Percentiles rank a stretch among this genome's conserved stretches.
phyloP scores from a whole-genome alignment of 2,329 filamentous ascomycete species.

The Clonostachys byssicola region DNA sequence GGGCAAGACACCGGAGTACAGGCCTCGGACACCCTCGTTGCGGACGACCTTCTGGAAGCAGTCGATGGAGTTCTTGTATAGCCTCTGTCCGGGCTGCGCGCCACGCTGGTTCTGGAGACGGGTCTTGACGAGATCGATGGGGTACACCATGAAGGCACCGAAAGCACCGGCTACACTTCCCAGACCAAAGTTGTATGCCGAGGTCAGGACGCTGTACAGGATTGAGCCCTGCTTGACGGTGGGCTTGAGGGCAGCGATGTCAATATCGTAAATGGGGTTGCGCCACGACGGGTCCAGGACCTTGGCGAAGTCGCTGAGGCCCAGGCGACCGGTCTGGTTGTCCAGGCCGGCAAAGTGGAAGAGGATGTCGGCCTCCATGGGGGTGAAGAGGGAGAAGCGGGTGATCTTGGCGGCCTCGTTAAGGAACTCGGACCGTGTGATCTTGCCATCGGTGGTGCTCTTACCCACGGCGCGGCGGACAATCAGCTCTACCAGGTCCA shows the following conservation, averaged over 20 bases:
- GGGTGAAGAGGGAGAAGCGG: conserved; percentile 92
- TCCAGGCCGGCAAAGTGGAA: conserved; percentile 97
- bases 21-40: conserved; percentile 83
- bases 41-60: conserved; percentile 89
- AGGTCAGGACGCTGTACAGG: conserved; percentile 59
- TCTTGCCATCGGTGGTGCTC: conserved; percentile 87
- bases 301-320: conserved; percentile 83
- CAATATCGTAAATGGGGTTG: conserved; percentile 47
- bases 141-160: conserved; percentile 98
- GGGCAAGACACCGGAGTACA: conserved; percentile 93
- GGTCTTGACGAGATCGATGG: conserved; percentile 97
- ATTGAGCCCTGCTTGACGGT: conserved; percentile 27
- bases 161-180: conserved; percentile 92
- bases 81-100: conserved; percentile 72
- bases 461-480: conserved; percentile 81
- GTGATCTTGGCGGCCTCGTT: conserved; percentile 90
- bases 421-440: conserved; percentile 89
- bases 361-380: conserved; percentile 97
- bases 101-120: conserved; percentile 96
- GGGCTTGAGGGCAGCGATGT: conserved; percentile 33
- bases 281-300: conserved; percentile 94
- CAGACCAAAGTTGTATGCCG: conserved; percentile 83
- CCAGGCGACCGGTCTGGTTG: conserved; percentile 79
- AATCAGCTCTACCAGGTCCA: conserved; percentile 95
- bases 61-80: conserved; percentile 97